Evolutionary conservation across 1,139 yeast species (phyloP).

Genomic region (Nakaseomyces glabratus): DNA sequence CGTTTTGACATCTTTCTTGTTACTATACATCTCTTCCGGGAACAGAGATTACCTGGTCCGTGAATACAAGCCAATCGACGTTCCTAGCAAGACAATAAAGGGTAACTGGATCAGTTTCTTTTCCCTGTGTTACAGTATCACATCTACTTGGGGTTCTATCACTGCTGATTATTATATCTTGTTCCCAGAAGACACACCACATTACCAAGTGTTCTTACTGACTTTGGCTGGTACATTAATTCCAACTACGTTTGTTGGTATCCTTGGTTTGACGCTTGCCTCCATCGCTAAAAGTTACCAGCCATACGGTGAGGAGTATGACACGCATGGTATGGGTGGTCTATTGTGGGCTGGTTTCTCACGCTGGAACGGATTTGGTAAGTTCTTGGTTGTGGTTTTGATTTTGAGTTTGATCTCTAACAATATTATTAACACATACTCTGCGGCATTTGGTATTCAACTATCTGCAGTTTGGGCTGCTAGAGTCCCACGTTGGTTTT

Average conservation of each 20-base stretch:
- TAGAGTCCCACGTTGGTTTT: constrained; percentile 68
- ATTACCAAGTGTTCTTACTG: constrained; percentile 44
- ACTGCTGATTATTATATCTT: constrained; percentile 80
- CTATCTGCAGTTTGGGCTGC: constrained; percentile 55
- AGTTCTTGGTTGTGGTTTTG: constrained; percentile 58
- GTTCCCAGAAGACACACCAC: constrained; percentile 67
- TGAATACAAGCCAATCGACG: constrained; percentile 27
- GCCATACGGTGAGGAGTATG: constrained; percentile 55
- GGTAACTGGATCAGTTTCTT: constrained; percentile 73
- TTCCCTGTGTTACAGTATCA: constrained; percentile 66
- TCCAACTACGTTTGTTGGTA: constrained; percentile 74
- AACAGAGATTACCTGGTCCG: constrained; percentile 36
- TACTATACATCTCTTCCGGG: constrained; percentile 62
- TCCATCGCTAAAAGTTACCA: constrained; percentile 54
- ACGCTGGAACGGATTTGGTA: constrained; percentile 75
- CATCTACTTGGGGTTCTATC: constrained; percentile 86
- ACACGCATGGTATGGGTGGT: constrained; percentile 66
- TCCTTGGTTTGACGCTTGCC: constrained; percentile 63
- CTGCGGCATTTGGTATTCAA: constrained; percentile 76
- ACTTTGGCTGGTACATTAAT: constrained; percentile 62
- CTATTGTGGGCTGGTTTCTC: constrained; percentile 56
- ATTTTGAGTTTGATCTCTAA: constrained; percentile 71
- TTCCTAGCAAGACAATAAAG: constrained; percentile 37
- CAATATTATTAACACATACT: constrained; percentile 72
- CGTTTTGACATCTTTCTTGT: constrained; percentile 55